Evolutionary conservation across 1,284 basidiomycete species (phyloP).

Genomic region (Wallemia hederae): DNA sequence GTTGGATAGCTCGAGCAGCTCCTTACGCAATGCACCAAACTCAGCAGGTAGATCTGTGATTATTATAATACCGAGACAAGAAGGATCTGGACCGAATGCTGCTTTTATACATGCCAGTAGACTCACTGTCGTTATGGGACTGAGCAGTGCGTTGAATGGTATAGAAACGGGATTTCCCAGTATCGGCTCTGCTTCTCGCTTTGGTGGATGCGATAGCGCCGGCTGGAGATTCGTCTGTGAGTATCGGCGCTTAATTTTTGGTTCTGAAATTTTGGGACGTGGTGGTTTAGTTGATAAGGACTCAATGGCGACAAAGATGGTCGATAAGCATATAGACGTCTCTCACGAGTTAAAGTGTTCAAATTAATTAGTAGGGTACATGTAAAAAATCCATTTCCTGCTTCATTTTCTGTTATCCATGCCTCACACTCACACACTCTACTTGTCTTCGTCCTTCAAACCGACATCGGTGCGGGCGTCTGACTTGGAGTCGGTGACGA

Average conservation of each 20-base stretch:
- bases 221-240: background rate
- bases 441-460: background rate
- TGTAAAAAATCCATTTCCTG: background rate
- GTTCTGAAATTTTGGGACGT: background rate
- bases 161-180: background rate
- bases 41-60: slow-evolving; percentile 32
- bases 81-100: background rate
- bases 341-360: too few species aligned
- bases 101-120: background rate
- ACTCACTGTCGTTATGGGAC: background rate
- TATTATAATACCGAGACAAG: background rate
- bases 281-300: too few species aligned
- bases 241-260: background rate
- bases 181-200: background rate
- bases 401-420: background rate
- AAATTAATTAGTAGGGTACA: background rate
- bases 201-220: background rate
- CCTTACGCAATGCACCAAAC: slow-evolving; percentile 32
- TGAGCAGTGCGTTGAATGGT: background rate
- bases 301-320: too few species aligned
- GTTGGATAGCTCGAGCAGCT: slow-evolving; percentile 38
- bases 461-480: background rate
- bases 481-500: background rate
- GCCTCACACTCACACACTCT: background rate
- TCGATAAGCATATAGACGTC: too few species aligned